Conservation (phyloP, 495 filamentous ascomycete genomes). For the Penicillium macrosclerotiorum region DNA sequence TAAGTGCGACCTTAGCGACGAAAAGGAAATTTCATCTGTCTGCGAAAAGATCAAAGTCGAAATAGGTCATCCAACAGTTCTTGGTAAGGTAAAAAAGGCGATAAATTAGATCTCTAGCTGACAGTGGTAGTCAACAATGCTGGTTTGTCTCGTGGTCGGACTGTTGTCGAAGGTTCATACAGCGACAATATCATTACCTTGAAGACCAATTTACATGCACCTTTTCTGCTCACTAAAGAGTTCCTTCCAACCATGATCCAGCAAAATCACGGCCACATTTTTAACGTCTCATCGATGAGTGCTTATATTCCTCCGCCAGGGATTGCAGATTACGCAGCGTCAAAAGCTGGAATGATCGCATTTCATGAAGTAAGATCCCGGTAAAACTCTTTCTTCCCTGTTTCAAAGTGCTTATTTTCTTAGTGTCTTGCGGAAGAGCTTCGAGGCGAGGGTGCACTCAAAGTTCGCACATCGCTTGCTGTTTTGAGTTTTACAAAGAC, state of each 20-base stretch:
- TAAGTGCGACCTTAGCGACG: conserved; percentile 68
- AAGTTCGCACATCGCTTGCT: conserved; percentile 27
- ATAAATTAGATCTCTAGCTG: neutral
- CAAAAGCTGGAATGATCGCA: conserved; percentile 71
- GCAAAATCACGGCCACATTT: conserved; percentile 62
- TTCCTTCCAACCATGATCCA: conserved; percentile 74
- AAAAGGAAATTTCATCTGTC: conserved; percentile 56
- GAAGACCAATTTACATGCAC: conserved; percentile 64
- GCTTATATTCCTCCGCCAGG: conserved; percentile 65
- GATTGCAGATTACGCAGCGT: conserved; percentile 59
- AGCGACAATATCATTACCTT: conserved; percentile 64
- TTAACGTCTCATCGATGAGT: conserved; percentile 72
- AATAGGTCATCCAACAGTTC: conserved; percentile 7
- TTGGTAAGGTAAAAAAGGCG: conserved; percentile 10
- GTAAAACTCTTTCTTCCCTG: neutral
- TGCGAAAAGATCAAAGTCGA: conserved; percentile 66
- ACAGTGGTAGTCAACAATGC: conserved; percentile 71
- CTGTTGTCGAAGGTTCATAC: conserved; percentile 57
- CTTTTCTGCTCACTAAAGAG: conserved; percentile 69
- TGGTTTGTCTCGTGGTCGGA: conserved; percentile 65
- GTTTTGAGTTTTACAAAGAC: conserved; percentile 36
- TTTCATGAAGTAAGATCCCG: conserved; percentile 55
- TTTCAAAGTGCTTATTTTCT: neutral
- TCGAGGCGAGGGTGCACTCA: conserved; percentile 24
- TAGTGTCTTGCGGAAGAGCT: conserved; percentile 51